These are phyloP conservation scores for Paecilomyces dactylethromorphus DNA, from an alignment of 2,329 filamentous ascomycete genomes.

Conservation along the genomic window DNA sequence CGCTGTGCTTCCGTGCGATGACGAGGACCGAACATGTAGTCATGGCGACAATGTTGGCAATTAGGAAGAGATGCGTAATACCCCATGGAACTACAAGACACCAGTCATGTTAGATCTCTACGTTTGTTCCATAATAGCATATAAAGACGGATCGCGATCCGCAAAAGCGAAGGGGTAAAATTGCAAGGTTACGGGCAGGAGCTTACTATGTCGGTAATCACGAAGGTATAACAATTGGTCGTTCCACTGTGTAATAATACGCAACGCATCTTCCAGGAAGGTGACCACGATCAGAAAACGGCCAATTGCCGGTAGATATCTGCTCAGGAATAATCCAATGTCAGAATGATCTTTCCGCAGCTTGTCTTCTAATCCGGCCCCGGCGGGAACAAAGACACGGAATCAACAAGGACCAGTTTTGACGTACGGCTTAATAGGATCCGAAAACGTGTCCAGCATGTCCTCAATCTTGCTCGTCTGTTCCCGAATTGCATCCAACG, in stretches of 20 bases:
- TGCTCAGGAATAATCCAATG: conserved; percentile 38
- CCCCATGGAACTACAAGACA: conserved; percentile 66
- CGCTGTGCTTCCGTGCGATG: conserved; percentile 86
- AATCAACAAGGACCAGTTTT: neutral
- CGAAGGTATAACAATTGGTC: conserved; percentile 91
- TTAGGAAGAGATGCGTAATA: conserved; percentile 86
- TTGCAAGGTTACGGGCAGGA: conserved; percentile 3
- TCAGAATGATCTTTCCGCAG: conserved; percentile 12
- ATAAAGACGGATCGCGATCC: neutral
- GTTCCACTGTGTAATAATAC: conserved; percentile 95
- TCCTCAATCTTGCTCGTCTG: conserved; percentile 99
- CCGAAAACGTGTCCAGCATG: conserved; percentile 74
- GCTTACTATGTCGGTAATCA: conserved; percentile 87
- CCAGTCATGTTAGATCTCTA: neutral
- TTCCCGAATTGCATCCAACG: conserved; percentile 80
- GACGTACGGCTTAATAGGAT: conserved; percentile 90
- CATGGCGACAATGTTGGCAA: conserved; percentile 88
- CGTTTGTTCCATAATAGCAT: neutral
- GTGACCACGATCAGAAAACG: conserved; percentile 97
- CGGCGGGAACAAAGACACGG: neutral
- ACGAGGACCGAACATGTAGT: conserved; percentile 72
- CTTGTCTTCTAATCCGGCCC: neutral
- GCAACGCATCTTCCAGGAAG: conserved; percentile 91
- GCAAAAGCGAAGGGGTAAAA: conserved; percentile 1
- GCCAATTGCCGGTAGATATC: conserved; percentile 89